Evolutionary conservation across 352 stramenopile genomes (phyloP).

Genomic region (Globisporangium canariense): DNA sequence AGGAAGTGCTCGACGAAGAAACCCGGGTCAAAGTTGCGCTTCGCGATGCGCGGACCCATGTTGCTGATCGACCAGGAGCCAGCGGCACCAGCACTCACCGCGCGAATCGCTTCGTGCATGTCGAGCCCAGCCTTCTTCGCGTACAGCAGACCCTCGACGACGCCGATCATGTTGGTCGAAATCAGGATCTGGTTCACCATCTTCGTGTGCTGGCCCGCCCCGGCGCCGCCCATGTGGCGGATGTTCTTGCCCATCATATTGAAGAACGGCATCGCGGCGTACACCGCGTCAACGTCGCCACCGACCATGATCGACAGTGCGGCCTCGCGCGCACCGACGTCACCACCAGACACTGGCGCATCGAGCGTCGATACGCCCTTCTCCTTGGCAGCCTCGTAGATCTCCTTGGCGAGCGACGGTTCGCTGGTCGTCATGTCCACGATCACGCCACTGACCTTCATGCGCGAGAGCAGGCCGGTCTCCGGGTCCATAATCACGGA

Average conservation of each 20-base stretch:
- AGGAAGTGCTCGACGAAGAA: constrained; percentile 92
- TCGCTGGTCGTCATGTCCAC: constrained; percentile 91
- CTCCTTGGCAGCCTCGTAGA: constrained; percentile 68
- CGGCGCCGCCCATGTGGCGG: constrained; percentile 81
- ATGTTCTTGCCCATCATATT: constrained; percentile 89
- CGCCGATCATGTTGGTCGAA: constrained; percentile 86
- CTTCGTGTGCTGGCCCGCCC: constrained; percentile 87
- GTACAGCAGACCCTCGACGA: constrained; percentile 87
- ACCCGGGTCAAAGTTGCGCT: constrained; percentile 85
- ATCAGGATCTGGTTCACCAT: constrained; percentile 93
- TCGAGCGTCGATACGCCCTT: constrained; percentile 77
- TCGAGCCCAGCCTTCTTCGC: constrained; percentile 85
- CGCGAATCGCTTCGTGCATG: constrained; percentile 84
- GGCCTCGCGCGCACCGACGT: constrained; percentile 84
- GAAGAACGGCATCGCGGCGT: constrained; percentile 82
- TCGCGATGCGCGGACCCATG: constrained; percentile 85
- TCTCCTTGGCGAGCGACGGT: constrained; percentile 86
- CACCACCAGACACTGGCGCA: constrained; percentile 83
- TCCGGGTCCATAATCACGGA: constrained; percentile 69
- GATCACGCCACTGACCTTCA: constrained; percentile 79
- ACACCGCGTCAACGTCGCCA: constrained; percentile 79
- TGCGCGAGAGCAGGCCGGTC: constrained; percentile 58
- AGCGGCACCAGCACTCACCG: constrained; percentile 80
- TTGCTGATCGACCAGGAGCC: constrained; percentile 90
- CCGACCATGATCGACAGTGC: constrained; percentile 91